Conservation (phyloP, 331 rosid species). For the Stylosanthes scabra region DNA sequence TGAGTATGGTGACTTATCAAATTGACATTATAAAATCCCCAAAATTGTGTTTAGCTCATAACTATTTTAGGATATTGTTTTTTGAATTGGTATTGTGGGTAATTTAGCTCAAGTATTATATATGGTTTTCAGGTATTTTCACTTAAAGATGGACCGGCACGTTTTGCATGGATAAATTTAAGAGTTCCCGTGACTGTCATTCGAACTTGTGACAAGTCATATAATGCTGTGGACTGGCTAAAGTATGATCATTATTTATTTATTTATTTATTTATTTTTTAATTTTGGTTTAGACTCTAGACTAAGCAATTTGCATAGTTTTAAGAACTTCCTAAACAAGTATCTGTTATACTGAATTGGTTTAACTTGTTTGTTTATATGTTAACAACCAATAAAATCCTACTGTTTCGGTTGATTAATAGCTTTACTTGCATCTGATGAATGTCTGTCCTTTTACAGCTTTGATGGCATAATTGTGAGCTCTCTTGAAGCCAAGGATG, state of each 20-base stretch:
- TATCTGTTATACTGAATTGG: neutral
- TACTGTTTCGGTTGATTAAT: slow-evolving; percentile 22
- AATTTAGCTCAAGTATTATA: slow-evolving; percentile 27
- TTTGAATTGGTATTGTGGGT: neutral
- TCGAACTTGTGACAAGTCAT: slow-evolving; percentile 59
- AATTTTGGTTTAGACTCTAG: neutral
- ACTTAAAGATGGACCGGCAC: slow-evolving; percentile 84
- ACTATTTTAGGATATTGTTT: neutral
- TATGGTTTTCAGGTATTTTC: slow-evolving; percentile 76
- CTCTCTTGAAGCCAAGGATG: slow-evolving; percentile 75
- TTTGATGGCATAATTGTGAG: slow-evolving; percentile 81
- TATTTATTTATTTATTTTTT: slow-evolving; percentile 29
- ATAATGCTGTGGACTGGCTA: slow-evolving; percentile 82
- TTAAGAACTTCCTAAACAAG: slow-evolving; percentile 1
- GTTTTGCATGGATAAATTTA: slow-evolving; percentile 67
- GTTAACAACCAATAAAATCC: slow-evolving; percentile 3
- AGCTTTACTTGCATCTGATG: slow-evolving; percentile 41
- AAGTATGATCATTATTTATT: too few species aligned
- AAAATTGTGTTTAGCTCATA: slow-evolving; percentile 14
- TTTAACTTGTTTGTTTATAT: slow-evolving; percentile 16
- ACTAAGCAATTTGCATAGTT: slow-evolving; percentile 7
- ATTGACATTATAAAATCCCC: slow-evolving; percentile 4
- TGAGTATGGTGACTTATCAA: too few species aligned
- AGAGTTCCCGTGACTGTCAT: slow-evolving; percentile 65
- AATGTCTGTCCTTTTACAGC: slow-evolving; percentile 56